phyloP scores from a whole-genome alignment of 768 basidiomycete species.

The Cystofilobasidium bisporidii region DNA sequence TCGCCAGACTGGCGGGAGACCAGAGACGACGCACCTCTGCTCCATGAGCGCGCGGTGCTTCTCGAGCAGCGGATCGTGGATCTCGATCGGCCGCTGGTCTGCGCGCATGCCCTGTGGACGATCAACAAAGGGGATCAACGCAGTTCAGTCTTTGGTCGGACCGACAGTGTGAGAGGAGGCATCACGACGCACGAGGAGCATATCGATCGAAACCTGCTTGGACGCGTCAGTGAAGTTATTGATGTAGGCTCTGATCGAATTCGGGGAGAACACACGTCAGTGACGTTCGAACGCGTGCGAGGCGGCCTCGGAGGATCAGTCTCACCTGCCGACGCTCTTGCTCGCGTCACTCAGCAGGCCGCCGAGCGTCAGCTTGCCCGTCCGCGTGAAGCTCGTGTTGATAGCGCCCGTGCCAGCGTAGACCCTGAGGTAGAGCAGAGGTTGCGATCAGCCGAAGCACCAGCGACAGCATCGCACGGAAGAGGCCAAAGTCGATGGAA shows the following conservation, averaged over 20 bases:
- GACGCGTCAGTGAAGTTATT: conserved; percentile 94
- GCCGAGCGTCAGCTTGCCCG: conserved; percentile 86
- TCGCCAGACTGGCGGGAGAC: no score
- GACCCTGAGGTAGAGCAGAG: conserved; percentile 46
- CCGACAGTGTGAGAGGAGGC: no score
- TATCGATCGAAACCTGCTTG: conserved; percentile 89
- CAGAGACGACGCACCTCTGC: conserved; percentile 49
- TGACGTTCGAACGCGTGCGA: neutral
- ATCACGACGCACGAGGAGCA: conserved; percentile 63
- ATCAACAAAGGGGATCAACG: no score
- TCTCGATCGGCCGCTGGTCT: conserved; percentile 73
- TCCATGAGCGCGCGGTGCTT: conserved; percentile 63
- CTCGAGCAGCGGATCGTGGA: conserved; percentile 90
- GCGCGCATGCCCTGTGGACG: conserved; percentile 97
- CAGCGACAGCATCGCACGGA: no score
- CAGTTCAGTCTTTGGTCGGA: no score
- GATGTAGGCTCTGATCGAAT: conserved; percentile 65
- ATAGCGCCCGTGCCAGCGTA: conserved; percentile 74
- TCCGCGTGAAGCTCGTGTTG: conserved; percentile 91
- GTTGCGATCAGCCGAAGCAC: no score
- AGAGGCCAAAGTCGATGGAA: no score
- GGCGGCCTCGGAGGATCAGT: neutral
- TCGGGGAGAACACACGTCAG: neutral
- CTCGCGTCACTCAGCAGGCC: conserved; percentile 92
- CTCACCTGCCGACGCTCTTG: conserved; percentile 55